Conservation (phyloP, 1,284 basidiomycete genomes). For the Cryptococcus neoformans region DNA sequence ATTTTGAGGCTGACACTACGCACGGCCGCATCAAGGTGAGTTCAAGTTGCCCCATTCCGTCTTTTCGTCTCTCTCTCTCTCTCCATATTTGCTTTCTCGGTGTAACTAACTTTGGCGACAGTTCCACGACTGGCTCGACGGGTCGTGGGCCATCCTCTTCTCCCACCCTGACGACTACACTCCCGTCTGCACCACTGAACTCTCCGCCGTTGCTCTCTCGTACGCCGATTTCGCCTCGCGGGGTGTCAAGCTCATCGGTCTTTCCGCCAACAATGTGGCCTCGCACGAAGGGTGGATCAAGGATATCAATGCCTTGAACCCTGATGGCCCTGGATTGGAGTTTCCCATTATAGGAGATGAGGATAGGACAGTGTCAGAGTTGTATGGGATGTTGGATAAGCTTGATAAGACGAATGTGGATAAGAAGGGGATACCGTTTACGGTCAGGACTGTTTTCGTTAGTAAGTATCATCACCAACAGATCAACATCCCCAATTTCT, state of each 20-base stretch:
- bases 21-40: constrained; percentile 32
- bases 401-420: constrained; percentile 88
- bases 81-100: not conserved
- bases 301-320: constrained; percentile 77
- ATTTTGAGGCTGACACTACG: constrained; percentile 67
- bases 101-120: constrained; percentile 39
- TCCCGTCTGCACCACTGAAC: constrained; percentile 86
- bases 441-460: constrained; percentile 90
- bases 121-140: constrained; percentile 88
- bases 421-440: constrained; percentile 63
- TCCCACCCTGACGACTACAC: constrained; percentile 76
- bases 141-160: constrained; percentile 89
- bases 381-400: constrained; percentile 80
- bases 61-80: not conserved
- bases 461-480: constrained; percentile 43
- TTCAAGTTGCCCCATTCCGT: not conserved
- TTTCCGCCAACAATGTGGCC: constrained; percentile 86
- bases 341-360: constrained; percentile 97
- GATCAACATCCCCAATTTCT: not conserved
- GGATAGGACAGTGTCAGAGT: constrained; percentile 75
- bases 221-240: constrained; percentile 80
- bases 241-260: constrained; percentile 82
- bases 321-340: constrained; percentile 61
- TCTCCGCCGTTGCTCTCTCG: constrained; percentile 88
- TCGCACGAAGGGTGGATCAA: constrained; percentile 87